These are phyloP conservation scores for Yamadazyma friedrichii DNA, from an alignment of 1,139 yeast genomes.

Conservation along the genomic window DNA sequence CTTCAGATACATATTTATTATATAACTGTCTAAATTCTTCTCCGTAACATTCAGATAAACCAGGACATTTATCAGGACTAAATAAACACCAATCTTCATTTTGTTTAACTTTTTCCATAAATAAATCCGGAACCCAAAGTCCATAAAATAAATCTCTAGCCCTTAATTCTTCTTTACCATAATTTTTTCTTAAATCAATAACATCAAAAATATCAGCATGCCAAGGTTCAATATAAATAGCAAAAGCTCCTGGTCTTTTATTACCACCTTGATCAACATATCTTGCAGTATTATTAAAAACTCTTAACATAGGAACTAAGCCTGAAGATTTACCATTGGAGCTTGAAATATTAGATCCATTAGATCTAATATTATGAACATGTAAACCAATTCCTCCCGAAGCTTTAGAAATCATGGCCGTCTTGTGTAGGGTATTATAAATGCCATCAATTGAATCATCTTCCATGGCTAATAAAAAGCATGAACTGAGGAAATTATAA, in stretches of 20 bases:
- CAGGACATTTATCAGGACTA: slow-evolving; percentile 55
- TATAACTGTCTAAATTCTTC: slow-evolving; percentile 47
- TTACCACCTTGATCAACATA: slow-evolving; percentile 66
- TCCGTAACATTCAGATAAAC: slow-evolving; percentile 50
- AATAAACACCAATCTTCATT: slow-evolving; percentile 54
- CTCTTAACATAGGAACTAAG: slow-evolving; percentile 57
- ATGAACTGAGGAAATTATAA: slow-evolving; percentile 50
- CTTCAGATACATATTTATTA: slow-evolving; percentile 44
- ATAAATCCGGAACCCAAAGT: slow-evolving; percentile 59
- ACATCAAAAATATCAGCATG: slow-evolving; percentile 56
- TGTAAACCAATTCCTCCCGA: slow-evolving; percentile 63
- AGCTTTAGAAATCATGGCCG: slow-evolving; percentile 57
- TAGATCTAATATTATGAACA: slow-evolving; percentile 51
- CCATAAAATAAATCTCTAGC: slow-evolving; percentile 59
- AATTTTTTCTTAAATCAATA: slow-evolving; percentile 52
- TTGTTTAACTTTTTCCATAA: slow-evolving; percentile 53
- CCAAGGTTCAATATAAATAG: slow-evolving; percentile 63
- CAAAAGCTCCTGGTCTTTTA: slow-evolving; percentile 63
- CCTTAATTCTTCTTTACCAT: slow-evolving; percentile 56
- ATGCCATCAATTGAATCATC: slow-evolving; percentile 61
- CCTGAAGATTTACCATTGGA: slow-evolving; percentile 59
- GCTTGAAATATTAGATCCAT: slow-evolving; percentile 51
- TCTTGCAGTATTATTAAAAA: slow-evolving; percentile 58
- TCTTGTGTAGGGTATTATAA: slow-evolving; percentile 50
- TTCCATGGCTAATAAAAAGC: slow-evolving; percentile 56